phyloP scores from a whole-genome alignment of 306 rosid species.

The Citrullus mucosospermus region DNA sequence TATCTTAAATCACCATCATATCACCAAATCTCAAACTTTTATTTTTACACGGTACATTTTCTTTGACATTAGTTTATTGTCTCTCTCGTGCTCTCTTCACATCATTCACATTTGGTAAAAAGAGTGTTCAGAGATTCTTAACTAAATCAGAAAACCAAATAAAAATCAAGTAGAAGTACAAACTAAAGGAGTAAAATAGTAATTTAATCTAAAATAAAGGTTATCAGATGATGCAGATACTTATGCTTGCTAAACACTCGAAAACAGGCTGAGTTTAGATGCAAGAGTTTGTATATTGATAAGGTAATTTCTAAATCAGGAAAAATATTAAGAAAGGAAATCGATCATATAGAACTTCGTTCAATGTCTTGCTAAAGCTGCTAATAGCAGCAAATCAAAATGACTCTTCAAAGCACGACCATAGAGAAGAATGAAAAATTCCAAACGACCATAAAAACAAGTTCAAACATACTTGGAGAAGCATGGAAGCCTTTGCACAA shows the following conservation, averaged over 20 bases:
- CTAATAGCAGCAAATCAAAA: neutral
- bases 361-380: neutral
- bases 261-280: neutral
- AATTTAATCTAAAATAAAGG: neutral
- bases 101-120: no score
- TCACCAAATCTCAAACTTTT: no score
- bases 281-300: neutral
- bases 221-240: neutral
- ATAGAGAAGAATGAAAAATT: neutral
- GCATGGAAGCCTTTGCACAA: constrained; percentile 96
- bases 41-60: no score
- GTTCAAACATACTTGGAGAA: constrained; percentile 62
- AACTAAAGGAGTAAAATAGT: neutral
- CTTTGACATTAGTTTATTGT: no score
- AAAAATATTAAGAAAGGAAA: neutral
- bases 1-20: no score
- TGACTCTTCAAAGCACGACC: neutral
- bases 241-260: neutral
- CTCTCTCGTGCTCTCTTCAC: no score
- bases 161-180: neutral
- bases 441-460: neutral
- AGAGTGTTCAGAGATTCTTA: no score
- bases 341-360: neutral
- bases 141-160: neutral
- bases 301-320: neutral